Conservation (phyloP, 805 yeast genomes). For the Pichia thaimueangensis region DNA sequence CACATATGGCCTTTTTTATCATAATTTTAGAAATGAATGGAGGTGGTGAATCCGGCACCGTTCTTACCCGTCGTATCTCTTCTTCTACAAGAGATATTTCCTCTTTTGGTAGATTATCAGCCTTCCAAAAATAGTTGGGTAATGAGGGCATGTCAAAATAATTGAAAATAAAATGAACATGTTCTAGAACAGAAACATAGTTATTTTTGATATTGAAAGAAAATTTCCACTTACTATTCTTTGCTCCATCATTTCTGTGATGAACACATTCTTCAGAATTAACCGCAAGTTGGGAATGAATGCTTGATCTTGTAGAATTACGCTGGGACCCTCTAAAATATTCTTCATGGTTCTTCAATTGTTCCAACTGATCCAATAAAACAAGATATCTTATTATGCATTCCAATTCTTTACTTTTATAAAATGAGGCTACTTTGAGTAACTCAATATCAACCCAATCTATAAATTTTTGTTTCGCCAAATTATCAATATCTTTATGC, state of each 20-base stretch:
- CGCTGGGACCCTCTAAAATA: slow-evolving; percentile 18
- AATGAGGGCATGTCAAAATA: slow-evolving; percentile 37
- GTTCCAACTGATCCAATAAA: slow-evolving; percentile 62
- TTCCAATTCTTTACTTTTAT: slow-evolving; percentile 50
- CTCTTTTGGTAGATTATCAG: not conserved
- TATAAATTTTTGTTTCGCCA: slow-evolving; percentile 42
- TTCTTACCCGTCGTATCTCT: too few relatives aligned
- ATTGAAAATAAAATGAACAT: slow-evolving; percentile 19
- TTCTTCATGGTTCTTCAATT: slow-evolving; percentile 26
- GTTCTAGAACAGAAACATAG: not conserved
- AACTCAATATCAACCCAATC: slow-evolving; percentile 63
- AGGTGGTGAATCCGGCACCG: too few relatives aligned
- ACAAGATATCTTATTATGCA: slow-evolving; percentile 51
- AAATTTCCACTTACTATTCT: not conserved
- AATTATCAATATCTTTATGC: slow-evolving; percentile 25
- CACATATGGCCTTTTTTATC: slow-evolving; percentile 61
- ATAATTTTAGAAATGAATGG: slow-evolving; percentile 59
- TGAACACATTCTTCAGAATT: slow-evolving; percentile 3
- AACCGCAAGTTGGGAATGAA: not conserved
- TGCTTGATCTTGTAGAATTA: not conserved
- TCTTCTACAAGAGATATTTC: too few relatives aligned
- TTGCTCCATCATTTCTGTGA: not conserved
- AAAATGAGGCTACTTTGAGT: slow-evolving; percentile 54
- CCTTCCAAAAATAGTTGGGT: slow-evolving; percentile 32
- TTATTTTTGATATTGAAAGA: not conserved